Base-by-base conservation (phyloP, 345 rosid species). In the Draba incana region DNA sequence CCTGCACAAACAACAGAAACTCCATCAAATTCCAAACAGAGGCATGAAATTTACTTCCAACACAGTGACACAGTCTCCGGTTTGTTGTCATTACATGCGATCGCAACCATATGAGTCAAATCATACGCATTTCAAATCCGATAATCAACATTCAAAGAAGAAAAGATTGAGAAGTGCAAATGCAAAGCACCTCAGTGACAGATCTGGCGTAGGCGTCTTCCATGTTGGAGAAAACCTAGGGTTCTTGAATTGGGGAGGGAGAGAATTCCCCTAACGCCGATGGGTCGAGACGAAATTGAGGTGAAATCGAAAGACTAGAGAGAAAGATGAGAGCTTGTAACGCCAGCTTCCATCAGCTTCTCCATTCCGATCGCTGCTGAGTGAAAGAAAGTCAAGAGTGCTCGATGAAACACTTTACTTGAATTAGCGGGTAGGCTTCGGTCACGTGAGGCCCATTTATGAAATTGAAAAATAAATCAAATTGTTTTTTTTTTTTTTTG, bases 171-270 rank as follows among this genome's bases (percentile, higher is more conserved):
- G 49, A 30, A 45, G 45, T 70, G 55, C 30, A 70, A 35, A 70
- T 51, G 72, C 13, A 30, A 75, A 72, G 75, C 64, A 91, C 99
- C 99, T 94, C 99, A 10, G 87, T 3, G 64, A 85, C 88, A 76
- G 99, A 94, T 94, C 97, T 87, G 68, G 96, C 93, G 59, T 81
- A 91, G 6, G 99, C 98, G 74, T 91, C 94, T 74, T 91, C 99
- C 99, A 94, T 91, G 27, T 58, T 57, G 13, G 41, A 10, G 41
- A 35, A 72, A 10, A n/a, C 14, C 39, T 14, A 64, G 49, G 55
- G 15, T 52, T 65, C 69, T 49, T 51, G 50, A 71, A 35, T 31
- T 16, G 15, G 10, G 43, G 44, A 2, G 10, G 4, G 8, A 7
- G 37, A 62, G 20, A 35, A 8, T 8, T 31, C 37, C 20, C 41